Percentiles rank a stretch among this genome's conserved stretches.
phyloP scores from a whole-genome alignment of 2,329 filamentous ascomycete genomes.

The Trichoderma sp. region DNA sequence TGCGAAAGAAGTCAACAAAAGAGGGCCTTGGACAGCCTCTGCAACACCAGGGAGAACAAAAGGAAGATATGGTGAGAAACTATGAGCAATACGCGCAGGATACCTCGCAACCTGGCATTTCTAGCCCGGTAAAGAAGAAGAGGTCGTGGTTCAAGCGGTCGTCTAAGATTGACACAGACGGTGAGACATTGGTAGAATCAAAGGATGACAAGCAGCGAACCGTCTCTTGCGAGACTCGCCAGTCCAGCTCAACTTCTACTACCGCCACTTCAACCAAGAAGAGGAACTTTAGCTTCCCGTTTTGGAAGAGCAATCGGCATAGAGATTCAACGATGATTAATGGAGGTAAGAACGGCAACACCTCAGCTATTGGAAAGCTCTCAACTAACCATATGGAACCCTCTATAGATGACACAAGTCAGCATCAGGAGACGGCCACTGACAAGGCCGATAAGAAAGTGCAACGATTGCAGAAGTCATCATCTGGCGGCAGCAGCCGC shows the following conservation, averaged over 20 bases:
- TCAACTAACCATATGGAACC: background rate
- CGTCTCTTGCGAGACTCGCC: constrained; percentile 22
- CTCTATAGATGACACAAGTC: background rate
- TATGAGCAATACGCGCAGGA: constrained; percentile 26
- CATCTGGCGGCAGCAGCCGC: constrained; percentile 41
- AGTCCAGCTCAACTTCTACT: constrained; percentile 24
- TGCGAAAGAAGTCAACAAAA: constrained; percentile 40
- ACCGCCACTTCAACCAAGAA: constrained; percentile 42
- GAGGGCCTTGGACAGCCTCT: constrained; percentile 24
- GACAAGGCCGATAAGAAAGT: background rate
- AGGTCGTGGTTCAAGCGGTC: constrained; percentile 52
- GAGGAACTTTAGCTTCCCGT: constrained; percentile 53
- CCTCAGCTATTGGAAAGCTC: background rate
- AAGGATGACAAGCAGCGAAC: constrained; percentile 16
- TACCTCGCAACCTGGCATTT: background rate
- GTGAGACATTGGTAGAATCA: background rate
- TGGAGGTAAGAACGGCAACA: constrained; percentile 38
- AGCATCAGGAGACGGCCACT: background rate
- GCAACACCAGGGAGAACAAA: constrained; percentile 22
- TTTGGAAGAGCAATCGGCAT: constrained; percentile 52
- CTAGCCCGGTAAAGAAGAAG: constrained; percentile 40
- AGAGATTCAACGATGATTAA: constrained; percentile 46
- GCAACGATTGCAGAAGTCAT: constrained; percentile 34
- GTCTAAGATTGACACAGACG: constrained; percentile 35
- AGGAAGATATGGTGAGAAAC: constrained; percentile 21